Percentiles rank a stretch among this genome's conserved stretches.
Evolutionary conservation across 2,329 filamentous ascomycete species (phyloP).

Genomic region (Coniochaeta prunicola): DNA sequence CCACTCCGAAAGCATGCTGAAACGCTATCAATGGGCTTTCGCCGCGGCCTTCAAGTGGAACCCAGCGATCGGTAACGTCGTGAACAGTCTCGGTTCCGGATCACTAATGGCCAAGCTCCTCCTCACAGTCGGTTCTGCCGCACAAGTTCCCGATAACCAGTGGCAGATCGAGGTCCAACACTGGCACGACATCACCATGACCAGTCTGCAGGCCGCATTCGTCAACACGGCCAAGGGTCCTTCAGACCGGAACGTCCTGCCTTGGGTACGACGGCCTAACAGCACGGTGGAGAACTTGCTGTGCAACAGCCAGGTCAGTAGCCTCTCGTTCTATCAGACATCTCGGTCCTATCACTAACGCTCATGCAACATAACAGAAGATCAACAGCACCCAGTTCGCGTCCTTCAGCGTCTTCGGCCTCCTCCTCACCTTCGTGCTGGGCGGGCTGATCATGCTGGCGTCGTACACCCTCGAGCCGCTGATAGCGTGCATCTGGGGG

Average conservation of each 20-base stretch:
- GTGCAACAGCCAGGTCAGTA: constrained; percentile 6
- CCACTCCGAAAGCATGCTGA: not conserved
- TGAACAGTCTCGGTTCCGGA: not conserved
- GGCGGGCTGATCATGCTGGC: constrained; percentile 11
- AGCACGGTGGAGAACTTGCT: not conserved
- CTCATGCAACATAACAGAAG: constrained; percentile 12
- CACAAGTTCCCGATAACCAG: not conserved
- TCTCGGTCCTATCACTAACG: not conserved
- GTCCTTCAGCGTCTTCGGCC: constrained; percentile 20
- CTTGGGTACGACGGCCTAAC: not conserved
- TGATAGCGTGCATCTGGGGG: constrained; percentile 7
- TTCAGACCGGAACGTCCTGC: not conserved
- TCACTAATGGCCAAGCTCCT: not conserved
- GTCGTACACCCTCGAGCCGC: constrained; percentile 11
- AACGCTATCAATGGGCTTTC: not conserved
- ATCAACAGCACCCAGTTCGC: constrained; percentile 13
- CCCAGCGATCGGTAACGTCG: not conserved
- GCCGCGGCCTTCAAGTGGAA: not conserved
- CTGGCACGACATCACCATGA: not conserved
- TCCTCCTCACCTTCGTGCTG: constrained; percentile 14
- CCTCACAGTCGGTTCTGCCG: not conserved
- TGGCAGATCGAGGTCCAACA: not conserved
- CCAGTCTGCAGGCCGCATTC: constrained; percentile 4
- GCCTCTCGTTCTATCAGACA: not conserved
- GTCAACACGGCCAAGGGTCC: constrained; percentile 6